These are phyloP conservation scores for Eimeria tenella DNA, from an alignment of 169 alveolate species.

Conservation along the genomic window DNA sequence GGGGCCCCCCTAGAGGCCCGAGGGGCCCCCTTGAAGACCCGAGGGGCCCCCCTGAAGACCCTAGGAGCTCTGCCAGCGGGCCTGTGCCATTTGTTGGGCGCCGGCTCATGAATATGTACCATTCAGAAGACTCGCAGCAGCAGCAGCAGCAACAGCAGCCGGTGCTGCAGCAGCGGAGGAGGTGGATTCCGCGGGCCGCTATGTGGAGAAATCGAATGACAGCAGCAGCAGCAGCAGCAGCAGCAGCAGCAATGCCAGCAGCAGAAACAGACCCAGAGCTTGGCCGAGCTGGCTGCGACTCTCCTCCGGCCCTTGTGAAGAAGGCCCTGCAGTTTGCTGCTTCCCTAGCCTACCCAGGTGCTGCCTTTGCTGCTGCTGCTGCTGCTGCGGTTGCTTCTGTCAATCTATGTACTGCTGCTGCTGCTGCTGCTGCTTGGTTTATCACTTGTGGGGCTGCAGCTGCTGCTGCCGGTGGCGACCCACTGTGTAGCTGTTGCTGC, in stretches of 20 bases:
- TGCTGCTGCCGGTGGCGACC: background rate
- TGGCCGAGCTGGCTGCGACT: background rate
- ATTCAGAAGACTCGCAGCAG: background rate
- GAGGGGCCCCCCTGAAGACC: no score
- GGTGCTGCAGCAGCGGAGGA: no score
- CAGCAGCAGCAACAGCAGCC: background rate
- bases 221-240: background rate
- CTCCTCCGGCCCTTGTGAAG: background rate
- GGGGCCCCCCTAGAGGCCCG: no score
- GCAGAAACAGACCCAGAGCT: background rate
- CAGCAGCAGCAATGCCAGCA: background rate
- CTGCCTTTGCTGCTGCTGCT: background rate
- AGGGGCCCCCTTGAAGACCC: no score
- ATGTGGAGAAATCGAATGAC: no score
- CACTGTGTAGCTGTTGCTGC: background rate
- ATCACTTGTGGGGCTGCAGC: background rate
- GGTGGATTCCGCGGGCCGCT: no score
- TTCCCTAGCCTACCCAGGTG: background rate
- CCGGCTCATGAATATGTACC: background rate
- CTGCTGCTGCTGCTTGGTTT: no score
- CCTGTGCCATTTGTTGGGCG: background rate
- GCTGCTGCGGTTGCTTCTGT: no score
- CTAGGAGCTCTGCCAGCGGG: background rate
- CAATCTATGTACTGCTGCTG: no score
- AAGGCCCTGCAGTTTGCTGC: slow-evolving; percentile 1